Conservation (phyloP, 176 grass and related monocot genomes). For the Saccharum officinarum region DNA sequence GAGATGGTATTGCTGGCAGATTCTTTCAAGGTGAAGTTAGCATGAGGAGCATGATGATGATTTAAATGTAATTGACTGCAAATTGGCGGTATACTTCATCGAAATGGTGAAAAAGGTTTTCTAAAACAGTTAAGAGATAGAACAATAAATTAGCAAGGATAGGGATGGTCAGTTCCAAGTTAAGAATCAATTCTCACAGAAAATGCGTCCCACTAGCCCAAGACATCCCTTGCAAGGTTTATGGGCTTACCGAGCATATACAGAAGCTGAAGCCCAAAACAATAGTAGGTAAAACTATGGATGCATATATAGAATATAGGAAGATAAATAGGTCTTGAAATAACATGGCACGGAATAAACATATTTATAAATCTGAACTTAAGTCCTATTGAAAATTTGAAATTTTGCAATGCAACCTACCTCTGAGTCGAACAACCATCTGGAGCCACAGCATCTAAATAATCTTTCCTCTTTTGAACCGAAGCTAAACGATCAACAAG, state of each 20-base stretch:
- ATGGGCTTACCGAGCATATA: background rate
- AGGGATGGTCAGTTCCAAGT: background rate
- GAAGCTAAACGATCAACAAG: slow-evolving; percentile 30
- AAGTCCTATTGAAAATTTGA: background rate
- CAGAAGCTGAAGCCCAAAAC: background rate
- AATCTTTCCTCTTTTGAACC: slow-evolving; percentile 36
- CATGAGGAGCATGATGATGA: background rate
- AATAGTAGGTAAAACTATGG: slow-evolving; percentile 5
- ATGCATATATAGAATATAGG: slow-evolving; percentile 6
- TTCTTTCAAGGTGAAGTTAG: slow-evolving; percentile 23
- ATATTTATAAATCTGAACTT: slow-evolving; percentile 6
- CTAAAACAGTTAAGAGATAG: background rate
- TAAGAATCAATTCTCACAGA: background rate
- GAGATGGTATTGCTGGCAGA: slow-evolving; percentile 1
- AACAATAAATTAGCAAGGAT: background rate
- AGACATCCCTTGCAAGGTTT: background rate
- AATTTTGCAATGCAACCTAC: slow-evolving; percentile 29
- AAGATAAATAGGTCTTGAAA: slow-evolving; percentile 1
- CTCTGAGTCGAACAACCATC: slow-evolving; percentile 36
- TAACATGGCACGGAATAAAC: background rate
- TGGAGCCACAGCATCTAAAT: slow-evolving; percentile 15
- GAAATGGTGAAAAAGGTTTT: slow-evolving; percentile 22
- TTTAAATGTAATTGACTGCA: slow-evolving; percentile 7
- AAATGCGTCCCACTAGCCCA: background rate
- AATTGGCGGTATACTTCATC: slow-evolving; percentile 2